Conservation (phyloP, 345 rosid species). For the Linum usitatissimum region DNA sequence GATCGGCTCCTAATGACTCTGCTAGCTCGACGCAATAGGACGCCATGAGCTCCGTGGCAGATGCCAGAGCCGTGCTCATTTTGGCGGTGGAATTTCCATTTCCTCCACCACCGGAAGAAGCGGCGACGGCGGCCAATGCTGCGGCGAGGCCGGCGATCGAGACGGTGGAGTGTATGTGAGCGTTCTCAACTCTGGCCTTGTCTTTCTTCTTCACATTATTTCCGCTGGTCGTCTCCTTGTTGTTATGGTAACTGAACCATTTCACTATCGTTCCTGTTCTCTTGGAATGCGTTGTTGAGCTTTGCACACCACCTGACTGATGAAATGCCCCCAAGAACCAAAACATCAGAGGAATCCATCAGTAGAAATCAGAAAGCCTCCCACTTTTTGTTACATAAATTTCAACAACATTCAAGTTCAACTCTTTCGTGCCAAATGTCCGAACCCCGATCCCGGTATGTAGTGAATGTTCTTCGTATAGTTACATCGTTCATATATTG, state of each 20-base stretch:
- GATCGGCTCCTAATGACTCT: slow-evolving; percentile 66
- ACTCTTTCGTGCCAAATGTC: no score
- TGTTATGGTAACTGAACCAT: slow-evolving; percentile 60
- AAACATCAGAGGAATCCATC: no score
- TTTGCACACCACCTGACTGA: slow-evolving; percentile 46
- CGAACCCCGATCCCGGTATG: no score
- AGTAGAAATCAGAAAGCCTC: neutral
- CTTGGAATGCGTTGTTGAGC: slow-evolving; percentile 28
- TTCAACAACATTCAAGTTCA: no score
- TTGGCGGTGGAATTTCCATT: slow-evolving; percentile 41
- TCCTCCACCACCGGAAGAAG: slow-evolving; percentile 21
- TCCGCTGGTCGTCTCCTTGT: slow-evolving; percentile 34
- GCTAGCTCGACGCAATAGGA: slow-evolving; percentile 84
- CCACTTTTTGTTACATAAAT: neutral
- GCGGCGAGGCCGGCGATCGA: slow-evolving; percentile 90
- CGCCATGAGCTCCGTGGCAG: slow-evolving; percentile 84
- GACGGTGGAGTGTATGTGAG: slow-evolving; percentile 60
- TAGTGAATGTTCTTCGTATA: no score
- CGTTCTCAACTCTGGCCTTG: slow-evolving; percentile 59
- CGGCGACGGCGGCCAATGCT: slow-evolving; percentile 79
- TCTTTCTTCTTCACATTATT: slow-evolving; percentile 61
- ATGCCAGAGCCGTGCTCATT: slow-evolving; percentile 66
- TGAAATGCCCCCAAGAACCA: slow-evolving; percentile 2
- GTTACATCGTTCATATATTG: no score
- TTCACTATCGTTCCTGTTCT: slow-evolving; percentile 59